Conservation (phyloP, 1,139 yeast species). For the Hyphopichia burtonii region DNA sequence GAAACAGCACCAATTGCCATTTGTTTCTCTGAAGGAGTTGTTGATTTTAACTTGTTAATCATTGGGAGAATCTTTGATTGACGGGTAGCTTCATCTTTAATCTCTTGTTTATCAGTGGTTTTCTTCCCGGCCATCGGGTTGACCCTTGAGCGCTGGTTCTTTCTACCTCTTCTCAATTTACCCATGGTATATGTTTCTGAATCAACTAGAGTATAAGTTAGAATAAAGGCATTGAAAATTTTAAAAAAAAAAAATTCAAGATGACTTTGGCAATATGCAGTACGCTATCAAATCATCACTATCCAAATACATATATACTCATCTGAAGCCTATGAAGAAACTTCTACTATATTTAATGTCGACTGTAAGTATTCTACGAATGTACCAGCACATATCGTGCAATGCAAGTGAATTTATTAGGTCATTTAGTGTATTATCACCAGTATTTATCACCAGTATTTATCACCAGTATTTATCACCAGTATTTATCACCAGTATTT, state of each 20-base stretch:
- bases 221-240: not conserved
- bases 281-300: not conserved
- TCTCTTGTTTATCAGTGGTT: slow-evolving; percentile 22
- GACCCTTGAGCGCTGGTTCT: slow-evolving; percentile 52
- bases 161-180: slow-evolving; percentile 70
- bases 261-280: not conserved
- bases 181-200: slow-evolving; percentile 55
- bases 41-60: slow-evolving; percentile 60
- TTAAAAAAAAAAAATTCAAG: not conserved
- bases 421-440: no score
- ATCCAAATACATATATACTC: no score
- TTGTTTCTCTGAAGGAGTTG: slow-evolving; percentile 68
- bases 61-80: slow-evolving; percentile 65
- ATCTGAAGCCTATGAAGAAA: no score
- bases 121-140: slow-evolving; percentile 41
- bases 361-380: no score
- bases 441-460: no score
- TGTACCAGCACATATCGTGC: no score
- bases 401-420: no score
- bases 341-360: no score
- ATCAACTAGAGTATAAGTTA: no score
- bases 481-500: no score
- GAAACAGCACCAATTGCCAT: slow-evolving; percentile 78
- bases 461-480: no score
- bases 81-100: slow-evolving; percentile 50